Base-by-base conservation (phyloP, 1,284 basidiomycete species). In the Mycocalia duriaeana region DNA sequence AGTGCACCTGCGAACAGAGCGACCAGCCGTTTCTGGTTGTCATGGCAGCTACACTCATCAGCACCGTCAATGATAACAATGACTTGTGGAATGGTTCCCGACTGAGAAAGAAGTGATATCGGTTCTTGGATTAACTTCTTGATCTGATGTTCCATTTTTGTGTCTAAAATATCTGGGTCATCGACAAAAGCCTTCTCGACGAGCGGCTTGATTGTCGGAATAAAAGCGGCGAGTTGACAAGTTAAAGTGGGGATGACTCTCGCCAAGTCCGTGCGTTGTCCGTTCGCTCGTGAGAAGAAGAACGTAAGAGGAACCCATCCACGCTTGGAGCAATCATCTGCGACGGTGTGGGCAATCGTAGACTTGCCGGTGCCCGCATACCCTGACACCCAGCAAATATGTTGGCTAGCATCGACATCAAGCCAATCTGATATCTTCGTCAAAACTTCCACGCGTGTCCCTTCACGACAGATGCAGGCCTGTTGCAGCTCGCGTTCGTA, bases 251-350 rank as follows among this genome's bases (percentile, higher is more conserved):
- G 18, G 11, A 39, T 19, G 20, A 39, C 16, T 19, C 20, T 39
- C 6, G n/a, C 13, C 18, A 39, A 13, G 11, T 22, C 6, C n/a
- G 18, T 39, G 20, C 37, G 6, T 11, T 39, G 11, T 19, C 20
- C 37, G 14, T 7, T 39, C 20, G 14, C 37, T 18, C 6, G 37
- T n/a, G 37, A 39, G 20, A 39, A 39, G 37, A 39, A 39, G 20
- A 39, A 39, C 13, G 37, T 39, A 13, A 39, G 20, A 22, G 37
- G 37, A 11, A 39, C 37, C 37, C 37, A 39, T 39, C 28, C 28
- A 34, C 5, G 28, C 16, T 5, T 11, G 13, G 13, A 3, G 5
- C 28, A 34, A 34, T 34, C 28, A 13, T 13, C 37, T 11, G 37
- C 37, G 6, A 38, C 20, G 19, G n/a, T 38, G 20, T 38, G 37